A percentile compares a stretch with the other conserved stretches of the same genome.
Evolutionary conservation across 306 rosid genomes (phyloP).

Genomic region (Prunus mongolica): DNA sequence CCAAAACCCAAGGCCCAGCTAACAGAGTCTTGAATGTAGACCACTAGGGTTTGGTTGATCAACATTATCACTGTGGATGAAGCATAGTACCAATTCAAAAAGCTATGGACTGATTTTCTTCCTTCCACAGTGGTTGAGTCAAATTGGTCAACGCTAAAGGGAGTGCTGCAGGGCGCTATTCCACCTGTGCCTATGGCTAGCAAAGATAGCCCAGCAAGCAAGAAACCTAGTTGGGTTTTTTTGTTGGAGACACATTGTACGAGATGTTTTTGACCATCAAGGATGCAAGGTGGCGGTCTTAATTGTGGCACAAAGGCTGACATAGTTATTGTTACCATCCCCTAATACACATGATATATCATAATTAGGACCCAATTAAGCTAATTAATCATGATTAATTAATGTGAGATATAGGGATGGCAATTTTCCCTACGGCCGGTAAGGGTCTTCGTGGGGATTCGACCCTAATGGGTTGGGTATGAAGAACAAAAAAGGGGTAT

Average conservation of each 20-base stretch:
- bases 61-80: slow-evolving; percentile 33
- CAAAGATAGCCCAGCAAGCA: slow-evolving; percentile 43
- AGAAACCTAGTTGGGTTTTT: slow-evolving; percentile 28
- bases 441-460: too few species aligned
- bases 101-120: slow-evolving; percentile 53
- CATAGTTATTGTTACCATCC: slow-evolving; percentile 49
- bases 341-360: slow-evolving; percentile 26
- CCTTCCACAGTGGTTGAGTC: slow-evolving; percentile 62
- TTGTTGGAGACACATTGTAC: slow-evolving; percentile 37
- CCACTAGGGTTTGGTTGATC: slow-evolving; percentile 44
- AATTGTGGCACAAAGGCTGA: slow-evolving; percentile 50
- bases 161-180: slow-evolving; percentile 73
- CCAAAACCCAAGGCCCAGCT: slow-evolving; percentile 88
- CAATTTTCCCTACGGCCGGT: too few species aligned
- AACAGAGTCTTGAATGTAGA: slow-evolving; percentile 65
- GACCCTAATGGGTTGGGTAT: too few species aligned
- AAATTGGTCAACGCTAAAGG: slow-evolving; percentile 82
- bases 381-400: not conserved
- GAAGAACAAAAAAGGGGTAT: too few species aligned
- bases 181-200: slow-evolving; percentile 65
- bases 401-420: not conserved
- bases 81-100: slow-evolving; percentile 71
- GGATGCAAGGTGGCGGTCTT: slow-evolving; percentile 48
- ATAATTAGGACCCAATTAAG: not conserved
- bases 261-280: not conserved